These are phyloP conservation scores for Suillus sp. DNA, from an alignment of 768 basidiomycete genomes.

Conservation along the genomic window DNA sequence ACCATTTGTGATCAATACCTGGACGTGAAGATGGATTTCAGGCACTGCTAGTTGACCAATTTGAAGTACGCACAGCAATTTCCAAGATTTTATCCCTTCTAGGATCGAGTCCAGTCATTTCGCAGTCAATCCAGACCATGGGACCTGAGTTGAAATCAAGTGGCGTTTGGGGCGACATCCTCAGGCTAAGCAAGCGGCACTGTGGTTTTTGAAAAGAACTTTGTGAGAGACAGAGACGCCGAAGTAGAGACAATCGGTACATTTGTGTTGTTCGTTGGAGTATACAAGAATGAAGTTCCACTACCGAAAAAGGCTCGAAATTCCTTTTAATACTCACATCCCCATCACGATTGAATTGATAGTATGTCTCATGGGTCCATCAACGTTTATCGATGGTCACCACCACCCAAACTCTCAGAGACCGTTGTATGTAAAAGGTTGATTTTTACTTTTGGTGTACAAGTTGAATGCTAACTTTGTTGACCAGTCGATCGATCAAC, in stretches of 20 bases:
- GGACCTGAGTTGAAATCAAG: constrained; percentile 60
- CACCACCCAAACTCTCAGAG: not conserved
- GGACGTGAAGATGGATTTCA: constrained; percentile 4
- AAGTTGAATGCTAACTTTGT: not conserved
- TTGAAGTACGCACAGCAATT: constrained; percentile 57
- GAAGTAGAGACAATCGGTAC: not conserved
- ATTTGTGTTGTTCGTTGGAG: not conserved
- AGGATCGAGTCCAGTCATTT: constrained; percentile 80
- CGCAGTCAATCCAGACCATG: constrained; percentile 84
- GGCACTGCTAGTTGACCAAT: not conserved
- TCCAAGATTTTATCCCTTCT: constrained; percentile 74
- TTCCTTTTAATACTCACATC: not conserved
- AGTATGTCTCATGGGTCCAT: too few species aligned
- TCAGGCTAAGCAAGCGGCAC: not conserved
- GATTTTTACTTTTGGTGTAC: not conserved
- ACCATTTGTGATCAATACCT: constrained; percentile 89
- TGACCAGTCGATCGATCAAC: not conserved
- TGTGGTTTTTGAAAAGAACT: not conserved
- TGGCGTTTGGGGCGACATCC: constrained; percentile 27
- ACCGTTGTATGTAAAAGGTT: not conserved
- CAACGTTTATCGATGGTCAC: not conserved
- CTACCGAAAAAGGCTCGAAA: not conserved
- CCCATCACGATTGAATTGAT: too few species aligned
- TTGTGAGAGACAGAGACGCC: not conserved
- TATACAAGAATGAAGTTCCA: too few species aligned